These are phyloP conservation scores for Apium graveolens DNA, from an alignment of 129 eudicot species.

Conservation along the genomic window DNA sequence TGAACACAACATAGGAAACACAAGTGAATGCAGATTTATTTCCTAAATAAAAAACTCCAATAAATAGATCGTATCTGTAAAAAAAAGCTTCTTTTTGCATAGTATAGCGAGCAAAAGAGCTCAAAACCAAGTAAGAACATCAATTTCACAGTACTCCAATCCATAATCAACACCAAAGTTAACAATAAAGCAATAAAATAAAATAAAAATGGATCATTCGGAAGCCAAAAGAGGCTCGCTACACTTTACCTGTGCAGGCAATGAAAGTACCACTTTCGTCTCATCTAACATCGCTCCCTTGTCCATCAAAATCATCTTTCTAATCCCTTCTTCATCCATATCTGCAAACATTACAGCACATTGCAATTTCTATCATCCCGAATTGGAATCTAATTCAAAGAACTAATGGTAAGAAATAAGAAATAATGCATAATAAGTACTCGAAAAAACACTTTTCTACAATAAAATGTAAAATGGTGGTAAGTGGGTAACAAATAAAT, in stretches of 20 bases:
- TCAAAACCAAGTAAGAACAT: neutral
- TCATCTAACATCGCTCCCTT: neutral
- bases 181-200: neutral
- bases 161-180: neutral
- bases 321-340: neutral
- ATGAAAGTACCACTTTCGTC: constrained; percentile 1
- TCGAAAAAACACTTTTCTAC: neutral
- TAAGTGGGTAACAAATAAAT: neutral
- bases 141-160: neutral
- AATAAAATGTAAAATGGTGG: neutral
- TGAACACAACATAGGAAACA: neutral
- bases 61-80: neutral
- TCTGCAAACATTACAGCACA: neutral
- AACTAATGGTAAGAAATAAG: neutral
- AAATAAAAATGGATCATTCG: neutral
- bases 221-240: neutral
- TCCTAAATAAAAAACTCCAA: neutral
- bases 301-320: neutral
- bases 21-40: neutral
- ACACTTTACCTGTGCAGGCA: constrained; percentile 8
- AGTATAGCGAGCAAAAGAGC: neutral
- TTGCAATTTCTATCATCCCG: neutral
- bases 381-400: neutral
- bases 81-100: neutral
- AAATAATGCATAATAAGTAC: neutral